Percentiles rank a stretch among this genome's conserved stretches.
Conservation (phyloP, 2,329 filamentous ascomycete genomes). For the Pyrenophora tritici-repentis region DNA sequence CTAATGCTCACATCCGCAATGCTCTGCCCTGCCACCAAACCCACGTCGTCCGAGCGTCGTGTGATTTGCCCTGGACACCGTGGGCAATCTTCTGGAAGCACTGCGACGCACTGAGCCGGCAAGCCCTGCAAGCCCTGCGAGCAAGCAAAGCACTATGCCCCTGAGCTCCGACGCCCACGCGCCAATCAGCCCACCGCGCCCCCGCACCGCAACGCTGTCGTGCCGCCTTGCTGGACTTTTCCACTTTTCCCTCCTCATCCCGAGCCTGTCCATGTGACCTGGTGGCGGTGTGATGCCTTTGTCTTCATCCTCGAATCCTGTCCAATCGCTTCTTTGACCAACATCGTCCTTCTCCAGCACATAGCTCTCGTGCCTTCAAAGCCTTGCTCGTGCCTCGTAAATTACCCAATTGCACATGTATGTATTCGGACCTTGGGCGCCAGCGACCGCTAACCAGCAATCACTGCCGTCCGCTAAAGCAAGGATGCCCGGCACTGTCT, state of each 20-base stretch:
- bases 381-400: slow-evolving; percentile 5
- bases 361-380: slow-evolving; percentile 5
- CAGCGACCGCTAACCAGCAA: slow-evolving; percentile 1
- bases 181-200: slow-evolving; percentile 32
- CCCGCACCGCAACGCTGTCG: slow-evolving; percentile 25
- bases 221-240: slow-evolving; percentile 10
- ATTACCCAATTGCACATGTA: neutral
- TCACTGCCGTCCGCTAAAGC: slow-evolving; percentile 10
- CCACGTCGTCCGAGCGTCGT: slow-evolving; percentile 24
- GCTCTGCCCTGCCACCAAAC: neutral
- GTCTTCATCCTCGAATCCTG: slow-evolving; percentile 7
- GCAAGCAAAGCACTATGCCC: slow-evolving; percentile 32
- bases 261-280: slow-evolving; percentile 37
- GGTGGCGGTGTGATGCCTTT: slow-evolving; percentile 39
- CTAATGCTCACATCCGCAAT: slow-evolving; percentile 10
- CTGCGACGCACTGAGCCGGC: no score
- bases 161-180: slow-evolving; percentile 17
- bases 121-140: slow-evolving; percentile 11
- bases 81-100: slow-evolving; percentile 9
- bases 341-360: neutral
- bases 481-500: slow-evolving; percentile 13
- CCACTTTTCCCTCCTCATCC: slow-evolving; percentile 4
- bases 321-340: slow-evolving; percentile 25
- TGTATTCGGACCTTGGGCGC: slow-evolving; percentile 6
- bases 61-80: slow-evolving; percentile 24